Evolutionary conservation across 2,329 filamentous ascomycete species (phyloP), one percentile per base, ranked within the genome.

Genomic region (Microsporum ferrugineum): DNA sequence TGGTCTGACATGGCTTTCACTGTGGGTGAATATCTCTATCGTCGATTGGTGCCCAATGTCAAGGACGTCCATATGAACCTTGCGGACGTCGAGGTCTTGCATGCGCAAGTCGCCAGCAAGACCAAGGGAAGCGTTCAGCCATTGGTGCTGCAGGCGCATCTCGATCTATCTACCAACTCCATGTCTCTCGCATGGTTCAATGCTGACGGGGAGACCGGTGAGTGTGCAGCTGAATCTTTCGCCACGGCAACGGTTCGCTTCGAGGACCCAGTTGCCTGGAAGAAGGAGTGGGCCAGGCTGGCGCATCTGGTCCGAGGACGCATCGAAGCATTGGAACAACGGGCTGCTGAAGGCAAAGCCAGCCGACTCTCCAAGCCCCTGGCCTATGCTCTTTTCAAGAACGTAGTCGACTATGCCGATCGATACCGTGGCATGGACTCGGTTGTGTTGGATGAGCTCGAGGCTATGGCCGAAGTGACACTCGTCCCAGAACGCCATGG

Each of bases 381-480:
- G 66, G 72, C 69, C 1, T 76, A 76, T 67, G 69, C 68, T 60
- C 69, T 75, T 10, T 73, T 76, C 59, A 63, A 64, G 34, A 65
- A 67, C 10, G 63, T 75, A 51, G 74, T 74, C 5, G 68, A 72
- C 49, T 76, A 74, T 62, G 66, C 63, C 2, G 60, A 66, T 36
- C 65, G 68, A 59, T 76, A 68, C 66, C 69, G 69, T 38, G 71
- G 72, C 55, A 70, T 77, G 69, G 64, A 73, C 56, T 68, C 71
- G 38, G 73, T 76, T 2, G 65, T 72, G 36, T 65, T 77, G 33
- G 66, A 76, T 47, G 69, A 71, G 38, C 66, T 71, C 31, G 75
- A 77, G 63, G 73, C 72, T n/a, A 65, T 67, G 49, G 68, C 72
- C 23, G 68, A 63, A 23, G 66, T 75, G 56, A 69, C 67, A 31